Evolutionary conservation across 352 stramenopile species (phyloP), one percentile per base, ranked within the genome.

Genomic region (Phytopythium helicoides): DNA sequence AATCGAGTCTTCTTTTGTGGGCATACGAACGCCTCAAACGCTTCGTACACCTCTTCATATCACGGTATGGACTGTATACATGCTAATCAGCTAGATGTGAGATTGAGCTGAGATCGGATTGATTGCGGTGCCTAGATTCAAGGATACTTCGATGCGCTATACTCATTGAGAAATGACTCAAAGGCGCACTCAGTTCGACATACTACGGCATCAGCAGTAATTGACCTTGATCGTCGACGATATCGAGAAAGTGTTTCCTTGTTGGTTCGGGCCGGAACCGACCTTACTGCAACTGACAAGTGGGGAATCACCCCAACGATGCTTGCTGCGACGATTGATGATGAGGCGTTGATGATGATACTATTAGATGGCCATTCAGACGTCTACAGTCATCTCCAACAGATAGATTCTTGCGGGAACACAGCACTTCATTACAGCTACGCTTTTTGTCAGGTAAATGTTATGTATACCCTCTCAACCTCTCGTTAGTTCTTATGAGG

Each of bases 271-370:
- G 61, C 62, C 47, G 64, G 64, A 11, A 59, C 62, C 3, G 37
- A 71, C 3, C 19, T 63, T 1, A 55, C 53, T 10, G 54, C 45
- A 26, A 40, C 36, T 8, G 76, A 90, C 21, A 80, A 75, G 33
- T 90, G 80, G 80, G 68, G 68, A 0, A 54, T 90, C 21, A 87
- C 74, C 14, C 68, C 80, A 10, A 54, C 87, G 16, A 88, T 90
- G 76, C 59, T 90, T 3, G 75, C 74, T 19, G 65, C 72, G 15
- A 63, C 41, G 0, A 28, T 64, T 1, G 60, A 73, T 15, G 54
- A 81, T 35, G 33, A 55, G 2, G 33, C 66, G 11, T 47, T 84
- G 5, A 64, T 87, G 33, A 56, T 76, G 26, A 48, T 52, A 3
- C 52, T 90, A 11, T 44, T 90, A 15, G 57, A 76, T 8, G 58